Percentiles rank a stretch among this genome's conserved stretches.
phyloP scores from a whole-genome alignment of 2,329 filamentous ascomycete genomes.

The Tympanopsis confertula region DNA sequence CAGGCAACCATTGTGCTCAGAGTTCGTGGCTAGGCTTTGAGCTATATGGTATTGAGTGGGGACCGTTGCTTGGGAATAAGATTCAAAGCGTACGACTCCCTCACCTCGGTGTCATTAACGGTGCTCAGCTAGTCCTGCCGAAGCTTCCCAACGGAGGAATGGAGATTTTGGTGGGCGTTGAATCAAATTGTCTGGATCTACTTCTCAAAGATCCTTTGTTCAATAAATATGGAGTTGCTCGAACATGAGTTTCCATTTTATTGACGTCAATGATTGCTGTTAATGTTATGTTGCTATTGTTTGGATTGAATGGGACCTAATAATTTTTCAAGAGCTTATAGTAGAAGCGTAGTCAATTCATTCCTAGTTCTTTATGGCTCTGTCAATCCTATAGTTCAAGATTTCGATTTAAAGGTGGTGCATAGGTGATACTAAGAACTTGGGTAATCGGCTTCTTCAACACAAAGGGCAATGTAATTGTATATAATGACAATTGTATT shows the following conservation, averaged over 20 bases:
- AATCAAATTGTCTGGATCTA: slow-evolving; percentile 13
- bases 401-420: too few relatives aligned
- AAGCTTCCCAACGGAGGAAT: slow-evolving; percentile 17
- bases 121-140: slow-evolving; percentile 17
- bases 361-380: too few relatives aligned
- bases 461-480: too few relatives aligned
- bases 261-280: not conserved
- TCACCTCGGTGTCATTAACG: slow-evolving; percentile 18
- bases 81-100: slow-evolving; percentile 18
- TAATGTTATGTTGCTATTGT: too few relatives aligned
- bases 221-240: slow-evolving; percentile 10
- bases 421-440: too few relatives aligned
- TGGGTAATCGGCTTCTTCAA: too few relatives aligned
- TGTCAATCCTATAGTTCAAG: too few relatives aligned
- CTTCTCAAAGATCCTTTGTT: slow-evolving; percentile 16
- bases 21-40: slow-evolving; percentile 20
- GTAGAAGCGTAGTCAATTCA: too few relatives aligned
- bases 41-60: slow-evolving; percentile 20
- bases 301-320: not conserved
- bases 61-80: slow-evolving; percentile 12
- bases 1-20: slow-evolving; percentile 18
- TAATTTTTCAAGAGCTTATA: too few relatives aligned
- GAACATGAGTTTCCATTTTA: not conserved
- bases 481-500: too few relatives aligned
- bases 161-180: slow-evolving; percentile 19